These are phyloP conservation scores for Aspergillus biplanus DNA, from an alignment of 495 filamentous ascomycete genomes.

Conservation along the genomic window DNA sequence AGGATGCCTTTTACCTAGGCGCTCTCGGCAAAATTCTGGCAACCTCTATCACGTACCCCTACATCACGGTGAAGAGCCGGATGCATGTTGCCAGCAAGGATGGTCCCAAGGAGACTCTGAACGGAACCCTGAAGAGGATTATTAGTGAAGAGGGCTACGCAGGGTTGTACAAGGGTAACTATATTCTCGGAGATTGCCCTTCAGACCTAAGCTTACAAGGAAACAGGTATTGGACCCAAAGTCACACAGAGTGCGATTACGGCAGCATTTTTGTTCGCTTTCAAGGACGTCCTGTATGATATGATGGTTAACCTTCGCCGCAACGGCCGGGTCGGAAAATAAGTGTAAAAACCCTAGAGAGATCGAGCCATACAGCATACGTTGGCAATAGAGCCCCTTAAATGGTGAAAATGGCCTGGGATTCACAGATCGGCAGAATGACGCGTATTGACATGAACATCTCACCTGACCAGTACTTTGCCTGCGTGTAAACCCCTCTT, in stretches of 20 bases:
- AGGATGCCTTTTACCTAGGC: slow-evolving; percentile 86
- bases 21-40: slow-evolving; percentile 93
- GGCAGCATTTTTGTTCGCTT: slow-evolving; percentile 94
- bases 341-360: neutral
- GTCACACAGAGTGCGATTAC: slow-evolving; percentile 95
- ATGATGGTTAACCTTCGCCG: slow-evolving; percentile 59
- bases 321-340: slow-evolving; percentile 43
- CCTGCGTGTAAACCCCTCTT: too few relatives aligned
- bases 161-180: slow-evolving; percentile 86
- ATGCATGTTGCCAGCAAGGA: slow-evolving; percentile 87
- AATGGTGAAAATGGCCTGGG: neutral
- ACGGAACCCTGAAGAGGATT: slow-evolving; percentile 73
- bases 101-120: slow-evolving; percentile 70
- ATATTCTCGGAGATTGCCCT: neutral
- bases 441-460: too few relatives aligned
- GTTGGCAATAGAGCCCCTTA: neutral
- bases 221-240: slow-evolving; percentile 85
- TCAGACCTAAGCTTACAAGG: slow-evolving; percentile 21
- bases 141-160: slow-evolving; percentile 84
- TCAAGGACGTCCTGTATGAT: slow-evolving; percentile 87
- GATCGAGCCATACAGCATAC: neutral
- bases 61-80: slow-evolving; percentile 95
- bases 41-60: slow-evolving; percentile 93
- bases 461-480: too few relatives aligned
- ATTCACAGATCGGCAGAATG: neutral